Evolutionary conservation across 1,284 basidiomycete genomes (phyloP), one percentile per base, ranked within the genome.

Genomic region (Leucoagaricus sp.): DNA sequence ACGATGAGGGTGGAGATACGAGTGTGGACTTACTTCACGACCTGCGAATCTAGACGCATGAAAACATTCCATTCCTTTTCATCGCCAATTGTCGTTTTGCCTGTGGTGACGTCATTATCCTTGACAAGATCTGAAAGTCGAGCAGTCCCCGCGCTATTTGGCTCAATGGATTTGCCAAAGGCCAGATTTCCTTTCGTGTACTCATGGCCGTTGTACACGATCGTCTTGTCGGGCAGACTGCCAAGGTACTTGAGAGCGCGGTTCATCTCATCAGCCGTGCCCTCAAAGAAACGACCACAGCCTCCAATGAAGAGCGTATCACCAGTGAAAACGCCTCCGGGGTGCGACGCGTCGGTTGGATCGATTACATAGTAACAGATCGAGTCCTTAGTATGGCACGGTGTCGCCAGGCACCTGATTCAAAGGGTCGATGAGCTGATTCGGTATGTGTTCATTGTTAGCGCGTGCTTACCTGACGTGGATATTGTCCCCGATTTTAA

Each of bases 221-320:
- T 68, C 0, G 96, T 98, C 57, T 88, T 77, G 60, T 88, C 78
- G 0, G 96, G 95, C 9, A 99, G 80, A 0, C 80, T 81, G 12
- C 80, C 84, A 59, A 96, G 81, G 67, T 93, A 88, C 33, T 84
- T 82, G 41, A 97, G 82, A 4, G 94, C 84, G 5, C 78, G 71
- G 66, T 89, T 79, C 96, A 99, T 99, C 73, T 98, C 87, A 9
- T 80, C 73, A 0, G 89, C 87, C 3, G 84, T 87, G 40, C 96
- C 96, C 72, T 98, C 96, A 67, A 98, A 98, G 82, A 98, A 98
- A 6, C 95, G 85, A n/a, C 96, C 96, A 68, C 93, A 96, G 6
- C 96, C 96, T 3, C 84, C 93, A 61, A 93, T 83, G 78, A 99
- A 98, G 49, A 99, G 86, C 0, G 96, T 98, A 69, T 99, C 96